Evolutionary conservation across 2,329 filamentous ascomycete genomes (phyloP).

Genomic region (Diaporthe ampelina): DNA sequence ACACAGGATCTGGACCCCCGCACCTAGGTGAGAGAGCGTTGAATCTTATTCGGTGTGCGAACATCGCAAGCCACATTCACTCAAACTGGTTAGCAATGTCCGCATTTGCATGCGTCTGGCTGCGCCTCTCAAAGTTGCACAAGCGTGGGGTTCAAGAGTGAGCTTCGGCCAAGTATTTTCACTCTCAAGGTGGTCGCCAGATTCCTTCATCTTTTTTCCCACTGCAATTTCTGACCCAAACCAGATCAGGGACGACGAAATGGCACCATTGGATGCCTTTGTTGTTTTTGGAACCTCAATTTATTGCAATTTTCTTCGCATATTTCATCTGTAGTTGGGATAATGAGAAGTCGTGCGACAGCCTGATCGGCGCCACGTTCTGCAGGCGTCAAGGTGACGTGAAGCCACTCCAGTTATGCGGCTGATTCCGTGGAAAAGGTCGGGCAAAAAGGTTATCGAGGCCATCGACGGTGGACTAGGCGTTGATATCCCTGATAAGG

Average conservation of each 20-base stretch:
- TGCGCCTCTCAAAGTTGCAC: conserved; percentile 1
- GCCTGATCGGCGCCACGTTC: conserved; percentile 10
- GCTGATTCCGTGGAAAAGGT: conserved; percentile 5
- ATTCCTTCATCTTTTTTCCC: neutral
- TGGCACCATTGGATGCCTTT: neutral
- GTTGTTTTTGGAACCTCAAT: neutral
- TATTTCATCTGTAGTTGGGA: neutral
- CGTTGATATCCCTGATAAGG: neutral
- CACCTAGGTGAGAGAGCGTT: neutral
- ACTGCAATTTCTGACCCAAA: no score
- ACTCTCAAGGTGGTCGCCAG: neutral
- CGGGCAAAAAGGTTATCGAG: neutral
- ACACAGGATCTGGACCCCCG: neutral
- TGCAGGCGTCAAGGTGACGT: neutral
- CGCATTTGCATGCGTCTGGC: conserved; percentile 3
- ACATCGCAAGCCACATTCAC: conserved; percentile 7
- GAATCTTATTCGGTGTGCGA: neutral
- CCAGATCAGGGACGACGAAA: neutral
- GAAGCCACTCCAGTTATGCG: neutral
- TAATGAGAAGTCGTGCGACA: neutral
- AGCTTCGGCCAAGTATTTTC: conserved; percentile 4
- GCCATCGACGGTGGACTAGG: neutral
- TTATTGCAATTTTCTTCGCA: neutral
- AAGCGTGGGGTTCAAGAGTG: conserved; percentile 19
- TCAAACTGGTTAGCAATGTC: conserved; percentile 2